Percentiles rank a stretch among this genome's conserved stretches.
Conservation (phyloP, 2,329 filamentous ascomycete species). For the Sporothrix schenckii region DNA sequence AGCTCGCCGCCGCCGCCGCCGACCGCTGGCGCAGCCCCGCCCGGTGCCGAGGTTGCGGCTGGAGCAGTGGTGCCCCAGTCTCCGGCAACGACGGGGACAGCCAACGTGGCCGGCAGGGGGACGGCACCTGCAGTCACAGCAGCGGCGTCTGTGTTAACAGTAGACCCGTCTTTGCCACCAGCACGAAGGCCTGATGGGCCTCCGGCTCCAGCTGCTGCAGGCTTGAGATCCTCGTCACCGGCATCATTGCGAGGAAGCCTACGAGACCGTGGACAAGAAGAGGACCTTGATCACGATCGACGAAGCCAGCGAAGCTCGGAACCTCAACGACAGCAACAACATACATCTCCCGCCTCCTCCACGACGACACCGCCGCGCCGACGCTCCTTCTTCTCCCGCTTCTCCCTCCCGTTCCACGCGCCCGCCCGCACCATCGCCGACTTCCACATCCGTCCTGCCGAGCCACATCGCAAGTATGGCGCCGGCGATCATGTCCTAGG, state of each 20-base stretch:
- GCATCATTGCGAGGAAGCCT: not conserved
- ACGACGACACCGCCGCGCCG: constrained; percentile 41
- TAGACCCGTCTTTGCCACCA: not conserved
- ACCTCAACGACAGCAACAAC: not conserved
- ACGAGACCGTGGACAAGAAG: not conserved
- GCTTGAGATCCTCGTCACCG: not conserved
- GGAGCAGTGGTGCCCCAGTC: not conserved
- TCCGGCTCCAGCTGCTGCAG: not conserved
- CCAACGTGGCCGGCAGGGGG: not conserved
- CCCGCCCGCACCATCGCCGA: constrained; percentile 68
- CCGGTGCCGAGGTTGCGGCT: constrained; percentile 16
- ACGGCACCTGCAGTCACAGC: constrained; percentile 4
- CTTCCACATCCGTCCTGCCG: constrained; percentile 75
- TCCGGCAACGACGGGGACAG: constrained; percentile 4
- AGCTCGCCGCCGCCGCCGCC: constrained; percentile 33
- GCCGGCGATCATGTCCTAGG: constrained; percentile 76
- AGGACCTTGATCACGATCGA: constrained; percentile 11
- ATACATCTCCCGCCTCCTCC: constrained; percentile 24
- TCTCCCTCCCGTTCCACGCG: constrained; percentile 56
- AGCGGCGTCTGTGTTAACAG: constrained; percentile 5
- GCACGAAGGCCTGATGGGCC: not conserved
- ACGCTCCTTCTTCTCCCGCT: constrained; percentile 56
- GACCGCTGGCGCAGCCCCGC: constrained; percentile 17
- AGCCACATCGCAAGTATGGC: constrained; percentile 75
- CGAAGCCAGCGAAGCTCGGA: constrained; percentile 1